Evolutionary conservation across 116 monocot species (phyloP).

Genomic region (Phalaenopsis hybrid): DNA sequence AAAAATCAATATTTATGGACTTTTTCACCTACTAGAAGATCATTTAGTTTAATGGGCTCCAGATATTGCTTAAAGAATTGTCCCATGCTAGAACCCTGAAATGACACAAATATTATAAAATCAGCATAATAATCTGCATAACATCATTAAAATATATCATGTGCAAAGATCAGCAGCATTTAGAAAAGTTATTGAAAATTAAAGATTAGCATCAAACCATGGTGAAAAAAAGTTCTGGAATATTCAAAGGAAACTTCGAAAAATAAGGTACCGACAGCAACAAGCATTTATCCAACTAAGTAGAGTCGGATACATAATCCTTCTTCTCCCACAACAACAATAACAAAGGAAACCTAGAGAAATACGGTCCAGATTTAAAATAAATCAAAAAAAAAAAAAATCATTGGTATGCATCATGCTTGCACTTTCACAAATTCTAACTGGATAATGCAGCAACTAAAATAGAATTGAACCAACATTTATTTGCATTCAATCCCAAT

Average conservation of each 20-base stretch:
- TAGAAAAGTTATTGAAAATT: no score
- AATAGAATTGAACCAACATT: no score
- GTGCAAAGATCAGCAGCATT: background rate
- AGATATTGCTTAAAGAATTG: constrained; percentile 85
- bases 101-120: constrained; percentile 4
- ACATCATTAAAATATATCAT: background rate
- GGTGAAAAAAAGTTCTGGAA: no score
- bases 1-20: background rate
- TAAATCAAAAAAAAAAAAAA: background rate
- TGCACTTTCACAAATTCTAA: no score
- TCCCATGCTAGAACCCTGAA: constrained; percentile 97
- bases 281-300: no score
- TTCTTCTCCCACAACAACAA: no score
- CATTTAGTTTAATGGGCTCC: constrained; percentile 85
- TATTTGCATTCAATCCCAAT: no score
- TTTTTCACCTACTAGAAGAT: constrained; percentile 47
- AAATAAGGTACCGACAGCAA: background rate
- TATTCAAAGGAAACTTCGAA: background rate
- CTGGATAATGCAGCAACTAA: no score
- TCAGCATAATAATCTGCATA: background rate
- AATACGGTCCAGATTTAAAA: background rate
- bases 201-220: no score
- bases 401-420: background rate
- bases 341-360: no score
- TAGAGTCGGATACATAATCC: no score